Percentiles rank a stretch among this genome's conserved stretches.
phyloP scores from a whole-genome alignment of 2,329 filamentous ascomycete species.

The Aspergillus awamori region DNA sequence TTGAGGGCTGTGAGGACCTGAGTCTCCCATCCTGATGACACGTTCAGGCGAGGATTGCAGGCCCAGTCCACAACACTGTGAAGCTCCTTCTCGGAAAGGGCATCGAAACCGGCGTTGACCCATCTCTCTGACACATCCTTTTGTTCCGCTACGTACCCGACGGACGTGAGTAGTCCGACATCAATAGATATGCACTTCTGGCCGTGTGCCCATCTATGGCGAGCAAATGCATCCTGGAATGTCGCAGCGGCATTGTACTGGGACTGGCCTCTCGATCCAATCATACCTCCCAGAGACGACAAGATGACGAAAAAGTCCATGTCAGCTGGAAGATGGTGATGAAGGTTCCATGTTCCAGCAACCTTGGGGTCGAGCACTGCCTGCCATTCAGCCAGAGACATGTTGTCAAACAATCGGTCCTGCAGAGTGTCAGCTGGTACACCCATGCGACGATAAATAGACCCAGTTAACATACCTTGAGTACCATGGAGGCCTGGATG shows the following conservation, averaged over 20 bases:
- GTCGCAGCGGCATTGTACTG: constrained; percentile 43
- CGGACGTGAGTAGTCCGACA: neutral
- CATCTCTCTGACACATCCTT: neutral
- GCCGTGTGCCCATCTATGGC: constrained; percentile 26
- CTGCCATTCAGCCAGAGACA: neutral
- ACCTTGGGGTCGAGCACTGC: neutral
- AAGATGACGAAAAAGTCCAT: constrained; percentile 46
- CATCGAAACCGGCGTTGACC: neutral
- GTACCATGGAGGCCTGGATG: constrained; percentile 28
- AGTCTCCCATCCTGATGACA: neutral
- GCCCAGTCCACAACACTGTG: neutral
- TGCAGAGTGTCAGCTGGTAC: constrained; percentile 32
- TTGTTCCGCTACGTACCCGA: constrained; percentile 5
- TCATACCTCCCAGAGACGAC: constrained; percentile 39
- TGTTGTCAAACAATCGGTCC: neutral
- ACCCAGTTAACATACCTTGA: constrained; percentile 15
- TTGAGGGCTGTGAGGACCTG: neutral
- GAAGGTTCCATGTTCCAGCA: constrained; percentile 32
- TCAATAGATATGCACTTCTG: constrained; percentile 32
- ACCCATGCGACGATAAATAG: neutral
- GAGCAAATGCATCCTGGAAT: constrained; percentile 37
- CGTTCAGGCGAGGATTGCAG: neutral
- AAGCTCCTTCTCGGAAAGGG: neutral
- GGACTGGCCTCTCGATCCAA: constrained; percentile 48
- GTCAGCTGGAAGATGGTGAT: constrained; percentile 27